These are phyloP conservation scores for Verbena officinalis DNA, from an alignment of 257 asterid species.

Conservation along the genomic window DNA sequence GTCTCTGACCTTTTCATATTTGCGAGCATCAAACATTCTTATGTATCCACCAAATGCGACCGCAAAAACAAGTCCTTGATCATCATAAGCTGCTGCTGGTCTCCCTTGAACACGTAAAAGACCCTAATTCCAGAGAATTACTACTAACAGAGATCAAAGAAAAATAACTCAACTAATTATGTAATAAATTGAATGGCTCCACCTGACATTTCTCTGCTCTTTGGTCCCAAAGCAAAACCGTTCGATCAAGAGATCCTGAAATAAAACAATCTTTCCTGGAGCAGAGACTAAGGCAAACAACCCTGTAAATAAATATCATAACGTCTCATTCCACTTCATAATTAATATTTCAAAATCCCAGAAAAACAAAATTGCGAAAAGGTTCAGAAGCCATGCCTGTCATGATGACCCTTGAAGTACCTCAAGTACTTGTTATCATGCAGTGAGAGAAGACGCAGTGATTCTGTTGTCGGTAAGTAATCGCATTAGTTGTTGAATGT, in stretches of 20 bases:
- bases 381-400: slow-evolving; percentile 60
- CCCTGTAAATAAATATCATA: slow-evolving; percentile 55
- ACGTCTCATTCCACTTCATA: slow-evolving; percentile 1
- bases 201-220: slow-evolving; percentile 99
- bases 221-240: slow-evolving; percentile 98
- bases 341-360: slow-evolving; percentile 15
- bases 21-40: slow-evolving; percentile 94
- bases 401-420: slow-evolving; percentile 99
- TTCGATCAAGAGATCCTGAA: slow-evolving; percentile 91
- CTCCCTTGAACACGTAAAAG: slow-evolving; percentile 96
- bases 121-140: slow-evolving; percentile 53
- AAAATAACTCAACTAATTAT: slow-evolving; percentile 23
- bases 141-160: slow-evolving; percentile 25
- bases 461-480: slow-evolving; percentile 63
- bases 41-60: slow-evolving; percentile 88
- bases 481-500: slow-evolving; percentile 17
- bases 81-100: slow-evolving; percentile 92
- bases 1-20: slow-evolving; percentile 85
- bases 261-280: slow-evolving; percentile 81
- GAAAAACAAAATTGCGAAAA: slow-evolving; percentile 14
- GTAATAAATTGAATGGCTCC: slow-evolving; percentile 23
- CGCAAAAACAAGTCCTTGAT: slow-evolving; percentile 89
- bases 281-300: slow-evolving; percentile 88
- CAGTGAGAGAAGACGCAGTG: slow-evolving; percentile 94
- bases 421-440: slow-evolving; percentile 97